Base-by-base conservation (phyloP, 2,329 filamentous ascomycete genomes). In the Pseudocercospora cruenta region DNA sequence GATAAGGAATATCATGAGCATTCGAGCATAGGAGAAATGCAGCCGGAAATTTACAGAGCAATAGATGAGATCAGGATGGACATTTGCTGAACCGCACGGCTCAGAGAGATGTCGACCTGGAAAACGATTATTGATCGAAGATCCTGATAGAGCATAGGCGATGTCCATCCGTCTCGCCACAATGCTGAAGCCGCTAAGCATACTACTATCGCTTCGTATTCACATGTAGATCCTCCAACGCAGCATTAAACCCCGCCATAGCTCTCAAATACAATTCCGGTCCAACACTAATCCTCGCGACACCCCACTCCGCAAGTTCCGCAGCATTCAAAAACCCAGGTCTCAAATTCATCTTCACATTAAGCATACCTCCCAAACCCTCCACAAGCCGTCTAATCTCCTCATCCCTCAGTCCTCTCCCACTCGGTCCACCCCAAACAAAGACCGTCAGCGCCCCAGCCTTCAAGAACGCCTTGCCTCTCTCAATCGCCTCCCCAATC, bases 381-480 rank as follows among this genome's bases (percentile, higher is more conserved):
- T 77, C 73, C 1, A 83, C 83, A 68, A 88, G 71, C 49, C 71
- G 75, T 72, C 78, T 73, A 2, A 87, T 80, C 74, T 87, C 85
- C 0, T 78, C 80, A 12, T 74, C 78, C 12, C 78, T 78, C 12
- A 86, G 72, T 0, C 78, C 76, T 47, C 85, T 76, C 14, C 80
- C 73, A 39, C 76, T 76, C 0, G 78, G 71, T 0, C 81, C 85
- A 14, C 87, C 87, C 86, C 86, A 89, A 60, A 88, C 85, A 77
- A 88, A 89, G 0, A 87, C 81, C 0, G 84, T 88, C 12, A 82
- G 84, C 0, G 87, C 87, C 0, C 87, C 87, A 2, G 86, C 86
- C 0, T 79, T 82, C 2, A 89, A 77, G 72, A 85, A 89, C n/a
- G 82, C 83, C 64, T 82, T 83, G 0, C 86, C 87, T 0, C 88